Conservation (phyloP, 2,329 filamentous ascomycete genomes). For the Diaporthe humulicola region DNA sequence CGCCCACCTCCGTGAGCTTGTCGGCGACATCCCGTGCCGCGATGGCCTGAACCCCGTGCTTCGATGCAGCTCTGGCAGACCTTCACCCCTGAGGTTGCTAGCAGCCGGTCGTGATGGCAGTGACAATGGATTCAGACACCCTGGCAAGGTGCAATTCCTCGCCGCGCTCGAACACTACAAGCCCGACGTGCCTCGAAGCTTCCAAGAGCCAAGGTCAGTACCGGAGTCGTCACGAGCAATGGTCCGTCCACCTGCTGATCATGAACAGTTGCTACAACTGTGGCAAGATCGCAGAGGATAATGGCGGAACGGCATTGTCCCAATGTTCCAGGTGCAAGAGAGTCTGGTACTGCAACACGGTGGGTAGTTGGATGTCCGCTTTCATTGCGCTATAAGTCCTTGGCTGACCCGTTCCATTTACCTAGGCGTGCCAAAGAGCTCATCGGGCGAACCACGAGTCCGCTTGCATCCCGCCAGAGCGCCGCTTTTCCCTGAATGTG, state of each 20-base stretch:
- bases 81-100: not conserved
- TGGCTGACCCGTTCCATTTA: not conserved
- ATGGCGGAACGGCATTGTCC: constrained; percentile 24
- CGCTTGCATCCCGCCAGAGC: constrained; percentile 13
- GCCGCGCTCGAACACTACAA: constrained; percentile 44
- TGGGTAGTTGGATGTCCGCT: not conserved
- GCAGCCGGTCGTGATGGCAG: not conserved
- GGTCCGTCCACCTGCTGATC: not conserved
- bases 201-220: constrained; percentile 39
- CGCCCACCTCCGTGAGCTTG: constrained; percentile 40
- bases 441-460: constrained; percentile 39
- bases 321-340: constrained; percentile 39
- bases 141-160: constrained; percentile 42
- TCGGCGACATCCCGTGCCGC: constrained; percentile 33
- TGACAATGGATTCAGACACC: constrained; percentile 41
- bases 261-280: constrained; percentile 43
- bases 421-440: constrained; percentile 40
- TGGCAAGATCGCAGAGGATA: constrained; percentile 41
- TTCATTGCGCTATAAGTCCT: not conserved
- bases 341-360: constrained; percentile 42
- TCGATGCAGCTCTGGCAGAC: too few relatives aligned
- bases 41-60: constrained; percentile 1
- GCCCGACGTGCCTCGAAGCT: constrained; percentile 41
- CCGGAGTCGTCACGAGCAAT: not conserved
- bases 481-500: constrained; percentile 11